Percentiles rank a stretch among this genome's conserved stretches.
These are phyloP conservation scores for Metarhizium anisopliae DNA, from an alignment of 2,329 filamentous ascomycete species.

Conservation along the genomic window DNA sequence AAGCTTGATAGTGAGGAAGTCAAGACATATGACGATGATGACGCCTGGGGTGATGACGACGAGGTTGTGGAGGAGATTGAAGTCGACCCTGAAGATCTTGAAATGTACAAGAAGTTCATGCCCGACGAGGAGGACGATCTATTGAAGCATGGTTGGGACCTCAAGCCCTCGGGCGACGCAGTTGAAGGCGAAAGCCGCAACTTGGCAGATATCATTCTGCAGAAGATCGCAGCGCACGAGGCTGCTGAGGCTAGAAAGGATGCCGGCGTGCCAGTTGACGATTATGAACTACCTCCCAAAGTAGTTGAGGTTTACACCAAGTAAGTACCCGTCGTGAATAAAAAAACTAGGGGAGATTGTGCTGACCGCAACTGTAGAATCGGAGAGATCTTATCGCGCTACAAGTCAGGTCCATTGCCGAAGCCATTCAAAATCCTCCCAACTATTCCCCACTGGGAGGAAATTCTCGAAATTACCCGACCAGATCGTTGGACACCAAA, in stretches of 20 bases:
- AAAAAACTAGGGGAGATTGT: background rate
- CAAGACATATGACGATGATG: constrained; percentile 44
- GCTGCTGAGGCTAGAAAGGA: constrained; percentile 44
- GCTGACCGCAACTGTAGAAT: constrained; percentile 42
- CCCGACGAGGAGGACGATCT: constrained; percentile 64
- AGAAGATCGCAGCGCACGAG: constrained; percentile 90
- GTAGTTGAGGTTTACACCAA: constrained; percentile 92
- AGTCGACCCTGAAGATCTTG: constrained; percentile 80
- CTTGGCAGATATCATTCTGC: constrained; percentile 83
- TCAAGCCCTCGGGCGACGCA: constrained; percentile 34
- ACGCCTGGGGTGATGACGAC: constrained; percentile 74
- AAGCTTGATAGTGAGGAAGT: constrained; percentile 37
- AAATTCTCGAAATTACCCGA: constrained; percentile 74
- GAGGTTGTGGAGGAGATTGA: constrained; percentile 65
- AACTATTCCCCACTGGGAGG: constrained; percentile 83
- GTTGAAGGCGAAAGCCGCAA: constrained; percentile 55
- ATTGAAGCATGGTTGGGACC: constrained; percentile 54
- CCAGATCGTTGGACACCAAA: constrained; percentile 70
- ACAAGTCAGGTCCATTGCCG: constrained; percentile 91
- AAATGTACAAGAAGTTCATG: constrained; percentile 86
- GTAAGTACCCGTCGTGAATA: constrained; percentile 32
- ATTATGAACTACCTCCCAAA: constrained; percentile 79
- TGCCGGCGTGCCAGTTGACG: constrained; percentile 59
- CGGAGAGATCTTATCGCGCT: constrained; percentile 79
- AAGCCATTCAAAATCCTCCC: constrained; percentile 98